Evolutionary conservation across 352 stramenopile species (phyloP).

Genomic region (Phytophthora pistaciae): DNA sequence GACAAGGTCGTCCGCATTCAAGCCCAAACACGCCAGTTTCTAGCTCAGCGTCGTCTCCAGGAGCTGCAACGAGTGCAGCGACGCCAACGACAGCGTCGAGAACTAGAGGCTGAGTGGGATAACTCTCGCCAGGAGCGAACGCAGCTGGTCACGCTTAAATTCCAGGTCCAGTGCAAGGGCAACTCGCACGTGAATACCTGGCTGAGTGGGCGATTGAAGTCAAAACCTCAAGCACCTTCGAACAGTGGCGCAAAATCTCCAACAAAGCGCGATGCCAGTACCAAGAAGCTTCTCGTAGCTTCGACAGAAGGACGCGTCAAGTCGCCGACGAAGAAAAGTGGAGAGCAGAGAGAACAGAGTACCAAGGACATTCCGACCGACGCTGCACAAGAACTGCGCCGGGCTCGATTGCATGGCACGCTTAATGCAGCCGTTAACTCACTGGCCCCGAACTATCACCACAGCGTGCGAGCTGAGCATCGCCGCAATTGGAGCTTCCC

Average conservation of each 20-base stretch:
- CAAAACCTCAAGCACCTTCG: conserved; percentile 11
- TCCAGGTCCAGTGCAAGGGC: conserved; percentile 29
- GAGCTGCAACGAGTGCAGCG: conserved; percentile 39
- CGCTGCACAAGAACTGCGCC: conserved; percentile 9
- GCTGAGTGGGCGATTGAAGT: conserved; percentile 25
- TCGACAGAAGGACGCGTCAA: conserved; percentile 15
- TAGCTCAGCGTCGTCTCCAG: conserved; percentile 44
- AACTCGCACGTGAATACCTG: conserved; percentile 29
- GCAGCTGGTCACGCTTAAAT: conserved; percentile 57
- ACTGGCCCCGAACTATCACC: conserved; percentile 54
- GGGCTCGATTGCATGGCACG: conserved; percentile 19
- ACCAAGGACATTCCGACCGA: neutral
- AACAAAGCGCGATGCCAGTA: conserved; percentile 12
- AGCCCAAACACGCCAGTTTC: conserved; percentile 43
- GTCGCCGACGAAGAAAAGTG: conserved; percentile 5
- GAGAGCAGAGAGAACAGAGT: conserved; percentile 18
- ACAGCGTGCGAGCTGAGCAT: conserved; percentile 58
- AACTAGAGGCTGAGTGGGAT: conserved; percentile 58
- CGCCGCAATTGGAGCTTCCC: conserved; percentile 64
- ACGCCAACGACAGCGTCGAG: conserved; percentile 33
- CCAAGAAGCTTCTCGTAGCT: conserved; percentile 10
- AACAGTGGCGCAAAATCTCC: conserved; percentile 8
- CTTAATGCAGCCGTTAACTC: conserved; percentile 22
- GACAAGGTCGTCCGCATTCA: conserved; percentile 59
- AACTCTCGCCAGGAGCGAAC: conserved; percentile 42